Evolutionary conservation across 129 eudicot genomes (phyloP).

Genomic region (Saposhnikovia divaricata): DNA sequence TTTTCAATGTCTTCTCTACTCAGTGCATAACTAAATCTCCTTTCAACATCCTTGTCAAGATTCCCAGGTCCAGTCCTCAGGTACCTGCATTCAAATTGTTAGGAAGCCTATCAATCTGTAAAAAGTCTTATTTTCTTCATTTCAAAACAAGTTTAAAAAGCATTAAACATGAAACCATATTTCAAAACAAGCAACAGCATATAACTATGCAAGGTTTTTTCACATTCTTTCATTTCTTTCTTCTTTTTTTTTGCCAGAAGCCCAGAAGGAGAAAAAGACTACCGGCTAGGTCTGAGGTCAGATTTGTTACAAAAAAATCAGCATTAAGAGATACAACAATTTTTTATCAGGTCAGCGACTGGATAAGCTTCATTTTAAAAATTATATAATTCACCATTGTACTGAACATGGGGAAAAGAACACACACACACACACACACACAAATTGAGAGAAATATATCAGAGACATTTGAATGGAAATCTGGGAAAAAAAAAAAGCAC

Average conservation of each 20-base stretch:
- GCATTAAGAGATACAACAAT: neutral
- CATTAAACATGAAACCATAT: neutral
- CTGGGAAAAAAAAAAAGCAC: neutral
- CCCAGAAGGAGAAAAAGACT: neutral
- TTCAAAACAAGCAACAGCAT: neutral
- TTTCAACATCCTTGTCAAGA: slow-evolving; percentile 86
- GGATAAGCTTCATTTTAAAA: neutral
- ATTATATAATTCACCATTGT: neutral
- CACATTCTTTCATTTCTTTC: neutral
- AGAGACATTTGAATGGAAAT: neutral
- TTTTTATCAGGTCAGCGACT: neutral
- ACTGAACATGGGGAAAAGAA: neutral
- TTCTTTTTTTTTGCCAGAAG: neutral
- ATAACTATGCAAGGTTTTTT: neutral
- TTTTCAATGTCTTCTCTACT: slow-evolving; percentile 98
- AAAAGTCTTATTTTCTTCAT: neutral
- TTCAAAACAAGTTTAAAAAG: neutral
- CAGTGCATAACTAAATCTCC: slow-evolving; percentile 90
- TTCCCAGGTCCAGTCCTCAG: slow-evolving; percentile 79
- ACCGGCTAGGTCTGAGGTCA: neutral
- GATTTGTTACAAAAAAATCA: neutral
- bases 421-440: too few relatives aligned
- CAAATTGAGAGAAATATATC: neutral
- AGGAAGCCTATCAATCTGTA: neutral
- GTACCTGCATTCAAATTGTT: slow-evolving; percentile 51